Percentiles rank a stretch among this genome's conserved stretches.
phyloP scores from a whole-genome alignment of 441 rosid species.

The Kokia cookei region DNA sequence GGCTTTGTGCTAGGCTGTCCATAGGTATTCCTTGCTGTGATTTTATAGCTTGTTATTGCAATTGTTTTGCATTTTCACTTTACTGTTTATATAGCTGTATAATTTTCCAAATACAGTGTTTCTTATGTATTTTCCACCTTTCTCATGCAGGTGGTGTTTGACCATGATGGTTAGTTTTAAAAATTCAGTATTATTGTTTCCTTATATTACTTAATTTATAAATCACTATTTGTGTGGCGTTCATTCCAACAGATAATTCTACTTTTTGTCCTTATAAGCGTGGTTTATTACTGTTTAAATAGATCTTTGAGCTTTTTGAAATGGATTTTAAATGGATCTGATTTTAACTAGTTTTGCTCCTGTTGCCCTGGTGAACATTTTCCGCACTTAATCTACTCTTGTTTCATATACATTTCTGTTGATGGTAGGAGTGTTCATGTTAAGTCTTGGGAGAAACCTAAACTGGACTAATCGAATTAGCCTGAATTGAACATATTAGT shows the following conservation, averaged over 20 bases:
- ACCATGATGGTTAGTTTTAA: conserved; percentile 84
- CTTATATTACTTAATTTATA: not conserved
- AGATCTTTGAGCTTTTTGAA: not conserved
- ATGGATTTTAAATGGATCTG: not conserved
- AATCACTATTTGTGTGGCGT: not conserved
- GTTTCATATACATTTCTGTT: not conserved
- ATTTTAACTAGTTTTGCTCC: not conserved
- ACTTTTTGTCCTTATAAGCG: not conserved
- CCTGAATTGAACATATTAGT: not conserved
- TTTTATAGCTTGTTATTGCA: not conserved
- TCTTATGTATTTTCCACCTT: conserved; percentile 2
- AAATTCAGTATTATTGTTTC: not conserved
- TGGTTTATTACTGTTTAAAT: not conserved
- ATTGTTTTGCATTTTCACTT: not conserved
- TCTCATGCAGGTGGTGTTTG: conserved; percentile 88
- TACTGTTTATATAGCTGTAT: not conserved
- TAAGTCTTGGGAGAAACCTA: not conserved
- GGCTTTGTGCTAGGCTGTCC: not conserved
- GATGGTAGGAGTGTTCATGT: not conserved
- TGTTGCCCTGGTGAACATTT: not conserved
- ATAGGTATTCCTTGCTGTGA: not conserved
- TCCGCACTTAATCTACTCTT: not conserved
- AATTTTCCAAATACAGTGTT: not conserved
- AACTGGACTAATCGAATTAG: not conserved
- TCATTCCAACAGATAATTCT: not conserved